A percentile compares a stretch with the other conserved stretches of the same genome.
These are phyloP conservation scores for Tetragonia tetragonoides DNA, from an alignment of 148 eudicot species.

Conservation along the genomic window DNA sequence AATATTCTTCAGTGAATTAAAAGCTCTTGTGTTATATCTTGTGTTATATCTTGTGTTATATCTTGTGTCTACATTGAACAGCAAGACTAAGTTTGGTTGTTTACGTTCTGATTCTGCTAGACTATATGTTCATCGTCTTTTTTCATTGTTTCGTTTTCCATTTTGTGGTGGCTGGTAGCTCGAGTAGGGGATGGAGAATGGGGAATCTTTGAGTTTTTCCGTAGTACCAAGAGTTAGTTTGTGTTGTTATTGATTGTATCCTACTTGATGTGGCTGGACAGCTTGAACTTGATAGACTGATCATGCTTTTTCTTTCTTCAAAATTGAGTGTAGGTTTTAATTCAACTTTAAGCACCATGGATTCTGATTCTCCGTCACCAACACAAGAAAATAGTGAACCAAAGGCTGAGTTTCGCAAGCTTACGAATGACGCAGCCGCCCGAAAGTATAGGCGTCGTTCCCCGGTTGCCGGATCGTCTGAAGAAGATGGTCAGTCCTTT, in stretches of 20 bases:
- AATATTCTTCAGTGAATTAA: background rate
- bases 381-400: slow-evolving; percentile 43
- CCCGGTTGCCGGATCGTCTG: slow-evolving; percentile 55
- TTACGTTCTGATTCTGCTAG: background rate
- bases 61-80: background rate
- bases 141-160: background rate
- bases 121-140: background rate
- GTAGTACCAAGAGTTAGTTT: background rate
- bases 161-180: background rate
- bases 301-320: background rate
- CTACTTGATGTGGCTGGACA: background rate
- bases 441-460: slow-evolving; percentile 76
- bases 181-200: background rate
- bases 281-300: background rate
- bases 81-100: background rate
- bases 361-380: slow-evolving; percentile 40
- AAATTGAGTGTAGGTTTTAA: background rate
- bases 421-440: slow-evolving; percentile 53
- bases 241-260: background rate
- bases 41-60: too few relatives aligned
- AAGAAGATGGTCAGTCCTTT: slow-evolving; percentile 60
- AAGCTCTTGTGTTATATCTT: background rate
- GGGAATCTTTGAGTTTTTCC: background rate
- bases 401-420: slow-evolving; percentile 74
- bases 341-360: slow-evolving; percentile 37